Conservation (phyloP, 768 basidiomycete species). For the Naganishia vaughanmartiniae region DNA sequence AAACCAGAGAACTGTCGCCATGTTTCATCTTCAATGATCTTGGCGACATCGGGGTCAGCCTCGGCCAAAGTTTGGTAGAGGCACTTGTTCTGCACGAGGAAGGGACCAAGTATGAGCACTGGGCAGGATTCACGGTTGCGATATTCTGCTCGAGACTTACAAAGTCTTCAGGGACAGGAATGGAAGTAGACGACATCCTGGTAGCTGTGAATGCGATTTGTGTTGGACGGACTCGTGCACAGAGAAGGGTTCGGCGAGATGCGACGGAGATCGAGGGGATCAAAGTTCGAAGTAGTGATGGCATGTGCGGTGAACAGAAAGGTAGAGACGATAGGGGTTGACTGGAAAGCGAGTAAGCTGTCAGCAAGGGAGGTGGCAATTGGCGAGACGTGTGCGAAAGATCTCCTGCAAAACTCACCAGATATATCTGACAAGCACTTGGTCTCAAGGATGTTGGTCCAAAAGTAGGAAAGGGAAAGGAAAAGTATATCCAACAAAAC, state of each 20-base stretch:
- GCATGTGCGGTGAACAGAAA: constrained; percentile 21
- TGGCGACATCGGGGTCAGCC: constrained; percentile 90
- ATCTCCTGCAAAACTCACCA: background rate
- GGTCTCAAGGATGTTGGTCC: background rate
- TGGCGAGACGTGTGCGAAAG: no score
- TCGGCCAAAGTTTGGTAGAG: constrained; percentile 84
- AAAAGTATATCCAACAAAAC: constrained; percentile 1
- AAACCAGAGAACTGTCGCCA: constrained; percentile 97
- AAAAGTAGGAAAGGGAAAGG: background rate
- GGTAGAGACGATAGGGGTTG: constrained; percentile 10
- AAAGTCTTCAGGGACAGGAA: constrained; percentile 55
- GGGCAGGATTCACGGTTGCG: background rate
- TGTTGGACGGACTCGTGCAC: constrained; percentile 9
- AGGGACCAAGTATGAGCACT: constrained; percentile 55
- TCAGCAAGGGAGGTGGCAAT: background rate
- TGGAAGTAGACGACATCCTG: constrained; percentile 43
- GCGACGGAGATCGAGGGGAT: constrained; percentile 28
- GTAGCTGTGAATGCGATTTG: constrained; percentile 20
- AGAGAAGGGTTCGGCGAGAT: constrained; percentile 21
- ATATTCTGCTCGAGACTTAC: constrained; percentile 36
- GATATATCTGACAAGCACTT: constrained; percentile 5
- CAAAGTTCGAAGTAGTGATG: constrained; percentile 28
- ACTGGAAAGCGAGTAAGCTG: background rate
- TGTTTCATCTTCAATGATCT: constrained; percentile 93
- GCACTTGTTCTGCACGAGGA: constrained; percentile 62